Evolutionary conservation across 1,284 basidiomycete genomes (phyloP).

Genomic region (Wallemia hederae): DNA sequence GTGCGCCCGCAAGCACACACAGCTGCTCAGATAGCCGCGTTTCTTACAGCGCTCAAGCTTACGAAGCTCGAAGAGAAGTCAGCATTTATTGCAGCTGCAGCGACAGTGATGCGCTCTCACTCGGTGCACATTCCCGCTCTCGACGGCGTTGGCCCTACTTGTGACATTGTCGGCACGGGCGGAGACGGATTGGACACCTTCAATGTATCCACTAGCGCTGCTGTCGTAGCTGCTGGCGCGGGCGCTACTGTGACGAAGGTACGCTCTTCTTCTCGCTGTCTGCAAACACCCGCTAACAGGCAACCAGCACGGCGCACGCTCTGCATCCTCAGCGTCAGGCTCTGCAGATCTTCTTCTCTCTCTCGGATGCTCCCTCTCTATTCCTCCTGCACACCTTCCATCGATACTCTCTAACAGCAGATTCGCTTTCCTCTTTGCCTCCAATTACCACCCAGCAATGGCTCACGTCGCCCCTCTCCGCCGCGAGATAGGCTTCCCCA

Average conservation of each 20-base stretch:
- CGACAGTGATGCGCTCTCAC: constrained; percentile 9
- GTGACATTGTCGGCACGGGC: constrained; percentile 43
- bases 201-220: constrained; percentile 89
- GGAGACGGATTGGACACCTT: constrained; percentile 92
- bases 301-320: constrained; percentile 62
- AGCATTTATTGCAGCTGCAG: constrained; percentile 9
- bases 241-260: constrained; percentile 83
- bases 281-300: background rate
- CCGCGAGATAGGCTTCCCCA: constrained; percentile 68
- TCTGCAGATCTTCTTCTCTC: constrained; percentile 75
- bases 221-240: constrained; percentile 74
- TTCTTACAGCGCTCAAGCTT: constrained; percentile 10
- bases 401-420: constrained; percentile 21
- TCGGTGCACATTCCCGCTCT: constrained; percentile 3
- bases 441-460: constrained; percentile 71
- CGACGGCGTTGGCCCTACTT: constrained; percentile 4
- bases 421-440: constrained; percentile 78
- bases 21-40: constrained; percentile 10
- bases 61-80: constrained; percentile 10
- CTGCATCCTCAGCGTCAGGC: constrained; percentile 79
- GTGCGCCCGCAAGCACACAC: constrained; percentile 4
- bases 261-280: constrained; percentile 7
- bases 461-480: constrained; percentile 60
- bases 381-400: constrained; percentile 29
- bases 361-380: constrained; percentile 49